A percentile compares a stretch with the other conserved stretches of the same genome.
These are phyloP conservation scores for Prunus kanzakura DNA, from an alignment of 306 rosid genomes.

Conservation along the genomic window DNA sequence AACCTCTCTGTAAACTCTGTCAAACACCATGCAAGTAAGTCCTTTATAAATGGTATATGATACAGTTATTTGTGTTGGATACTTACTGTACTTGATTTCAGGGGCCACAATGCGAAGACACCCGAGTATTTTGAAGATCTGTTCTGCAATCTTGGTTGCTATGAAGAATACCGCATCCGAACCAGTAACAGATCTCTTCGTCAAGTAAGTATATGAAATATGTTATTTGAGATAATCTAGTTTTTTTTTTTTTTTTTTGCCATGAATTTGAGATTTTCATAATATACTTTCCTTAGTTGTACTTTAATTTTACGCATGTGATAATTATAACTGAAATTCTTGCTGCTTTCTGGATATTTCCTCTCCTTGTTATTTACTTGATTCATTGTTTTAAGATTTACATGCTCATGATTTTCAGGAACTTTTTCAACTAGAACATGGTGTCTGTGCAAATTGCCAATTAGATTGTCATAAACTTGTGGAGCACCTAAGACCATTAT, in stretches of 20 bases:
- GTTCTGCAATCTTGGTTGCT: constrained; percentile 83
- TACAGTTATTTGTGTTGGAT: constrained; percentile 14
- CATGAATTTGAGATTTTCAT: not conserved
- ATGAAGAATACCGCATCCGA: constrained; percentile 82
- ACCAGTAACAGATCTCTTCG: constrained; percentile 81
- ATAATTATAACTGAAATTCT: constrained; percentile 4
- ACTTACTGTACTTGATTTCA: constrained; percentile 43
- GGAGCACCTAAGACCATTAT: constrained; percentile 62
- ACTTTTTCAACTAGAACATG: constrained; percentile 83
- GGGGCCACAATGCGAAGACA: constrained; percentile 66
- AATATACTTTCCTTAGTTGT: not conserved
- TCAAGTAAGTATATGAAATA: constrained; percentile 49
- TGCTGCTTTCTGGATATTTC: constrained; percentile 5
- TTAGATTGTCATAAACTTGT: constrained; percentile 91
- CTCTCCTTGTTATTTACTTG: not conserved
- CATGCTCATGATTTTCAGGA: constrained; percentile 50
- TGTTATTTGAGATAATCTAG: constrained; percentile 7
- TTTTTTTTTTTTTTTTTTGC: too few species aligned
- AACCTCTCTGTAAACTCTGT: constrained; percentile 94
- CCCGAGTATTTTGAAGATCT: constrained; percentile 95
- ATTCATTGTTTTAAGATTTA: not conserved
- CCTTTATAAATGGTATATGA: constrained; percentile 8
- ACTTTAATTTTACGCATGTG: constrained; percentile 14
- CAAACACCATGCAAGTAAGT: constrained; percentile 83
- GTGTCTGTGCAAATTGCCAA: constrained; percentile 77